Conservation (phyloP, 2,329 filamentous ascomycete genomes). For the Ilyonectria sp. region DNA sequence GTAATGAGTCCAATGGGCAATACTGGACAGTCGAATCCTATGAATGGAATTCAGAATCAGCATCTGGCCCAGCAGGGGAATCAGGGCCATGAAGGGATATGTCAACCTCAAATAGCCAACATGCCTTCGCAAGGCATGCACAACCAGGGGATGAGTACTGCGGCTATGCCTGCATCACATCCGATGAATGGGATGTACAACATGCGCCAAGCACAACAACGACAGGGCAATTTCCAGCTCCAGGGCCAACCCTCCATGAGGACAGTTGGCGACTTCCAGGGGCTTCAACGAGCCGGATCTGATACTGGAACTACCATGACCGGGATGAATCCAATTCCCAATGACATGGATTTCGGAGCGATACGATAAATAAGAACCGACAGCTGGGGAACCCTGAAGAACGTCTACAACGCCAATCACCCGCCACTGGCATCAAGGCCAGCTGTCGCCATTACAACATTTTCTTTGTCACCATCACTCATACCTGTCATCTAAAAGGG, state of each 20-base stretch:
- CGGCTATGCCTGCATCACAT: conserved; percentile 46
- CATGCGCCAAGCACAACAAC: conserved; percentile 48
- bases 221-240: conserved; percentile 54
- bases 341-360: conserved; percentile 47
- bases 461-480: conserved; percentile 15
- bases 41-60: conserved; percentile 43
- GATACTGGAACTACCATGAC: conserved; percentile 50
- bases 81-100: conserved; percentile 49
- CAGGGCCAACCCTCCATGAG: conserved; percentile 47
- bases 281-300: conserved; percentile 61
- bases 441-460: conserved; percentile 8
- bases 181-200: conserved; percentile 50
- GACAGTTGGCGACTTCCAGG: conserved; percentile 61
- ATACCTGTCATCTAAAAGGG: not conserved
- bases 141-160: conserved; percentile 40
- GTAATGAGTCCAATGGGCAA: conserved; percentile 65
- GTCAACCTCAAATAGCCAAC: conserved; percentile 50
- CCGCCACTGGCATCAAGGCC: conserved; percentile 8
- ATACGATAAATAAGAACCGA: conserved; percentile 26
- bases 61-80: conserved; percentile 52
- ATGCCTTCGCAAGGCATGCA: conserved; percentile 48
- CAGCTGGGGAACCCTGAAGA: not conserved
- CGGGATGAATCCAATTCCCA: conserved; percentile 49
- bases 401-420: not conserved
- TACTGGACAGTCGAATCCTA: conserved; percentile 37